Evolutionary conservation across 495 filamentous ascomycete genomes (phyloP).

Genomic region (Podospora pseudopauciseta): DNA sequence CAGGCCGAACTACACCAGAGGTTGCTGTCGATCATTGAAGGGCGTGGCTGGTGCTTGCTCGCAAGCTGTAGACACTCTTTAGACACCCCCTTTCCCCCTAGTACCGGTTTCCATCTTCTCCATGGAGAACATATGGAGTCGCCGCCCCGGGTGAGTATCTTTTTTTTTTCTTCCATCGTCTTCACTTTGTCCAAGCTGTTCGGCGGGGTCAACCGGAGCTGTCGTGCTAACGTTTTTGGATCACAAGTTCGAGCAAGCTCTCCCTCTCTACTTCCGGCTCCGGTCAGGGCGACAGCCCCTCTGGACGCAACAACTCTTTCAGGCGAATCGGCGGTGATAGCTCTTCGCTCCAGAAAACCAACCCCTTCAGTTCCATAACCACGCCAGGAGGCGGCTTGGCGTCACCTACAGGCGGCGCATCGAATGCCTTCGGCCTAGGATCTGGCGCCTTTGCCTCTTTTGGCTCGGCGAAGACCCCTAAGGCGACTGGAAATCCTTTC

Average conservation of each 20-base stretch:
- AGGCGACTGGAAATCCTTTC: conserved; percentile 76
- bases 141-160: conserved; percentile 76
- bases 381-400: conserved; percentile 70
- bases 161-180: conserved; percentile 14
- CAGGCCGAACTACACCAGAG: conserved; percentile 4
- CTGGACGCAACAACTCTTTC: conserved; percentile 59
- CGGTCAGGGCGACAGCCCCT: conserved; percentile 58
- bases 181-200: background rate
- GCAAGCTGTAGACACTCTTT: conserved; percentile 15
- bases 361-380: conserved; percentile 80
- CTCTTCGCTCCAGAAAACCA: conserved; percentile 69
- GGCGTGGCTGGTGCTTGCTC: conserved; percentile 17
- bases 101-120: conserved; percentile 33
- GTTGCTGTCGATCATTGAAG: conserved; percentile 8
- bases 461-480: conserved; percentile 81
- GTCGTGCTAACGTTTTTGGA: conserved; percentile 15
- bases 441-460: conserved; percentile 96
- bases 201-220: conserved; percentile 4
- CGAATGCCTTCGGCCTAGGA: conserved; percentile 89
- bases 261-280: conserved; percentile 72
- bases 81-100: conserved; percentile 21
- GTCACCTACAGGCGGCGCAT: conserved; percentile 82
- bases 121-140: conserved; percentile 71
- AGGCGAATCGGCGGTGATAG: conserved; percentile 75
- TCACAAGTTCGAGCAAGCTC: conserved; percentile 74